phyloP scores from a whole-genome alignment of 2,329 filamentous ascomycete genomes.

The Chrysoporthe austroafricana region DNA sequence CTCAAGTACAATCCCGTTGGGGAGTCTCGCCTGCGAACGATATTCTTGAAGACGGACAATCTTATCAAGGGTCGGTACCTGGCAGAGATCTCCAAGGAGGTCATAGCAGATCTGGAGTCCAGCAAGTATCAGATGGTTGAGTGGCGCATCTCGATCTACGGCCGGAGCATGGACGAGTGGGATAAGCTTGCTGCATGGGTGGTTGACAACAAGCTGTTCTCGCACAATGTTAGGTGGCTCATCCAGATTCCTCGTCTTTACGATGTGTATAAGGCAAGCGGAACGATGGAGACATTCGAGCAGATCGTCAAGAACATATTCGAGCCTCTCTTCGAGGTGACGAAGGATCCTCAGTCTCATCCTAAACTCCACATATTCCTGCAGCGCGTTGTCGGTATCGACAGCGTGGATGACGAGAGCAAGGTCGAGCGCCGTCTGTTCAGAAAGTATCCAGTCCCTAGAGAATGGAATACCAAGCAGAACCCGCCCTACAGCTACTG shows the following conservation, averaged over 20 bases:
- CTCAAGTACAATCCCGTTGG: constrained; percentile 98
- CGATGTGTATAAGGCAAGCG: constrained; percentile 91
- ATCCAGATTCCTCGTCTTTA: constrained; percentile 94
- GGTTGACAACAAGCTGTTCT: constrained; percentile 96
- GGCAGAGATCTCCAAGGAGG: constrained; percentile 96
- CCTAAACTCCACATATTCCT: constrained; percentile 94
- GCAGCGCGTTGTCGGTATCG: constrained; percentile 93
- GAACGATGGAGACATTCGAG: constrained; percentile 86
- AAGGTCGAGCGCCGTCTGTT: constrained; percentile 94
- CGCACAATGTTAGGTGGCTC: constrained; percentile 95
- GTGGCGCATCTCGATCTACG: constrained; percentile 98
- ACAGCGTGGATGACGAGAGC: constrained; percentile 97
- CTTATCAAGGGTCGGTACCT: constrained; percentile 94
- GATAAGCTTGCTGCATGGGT: constrained; percentile 98
- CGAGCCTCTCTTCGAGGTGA: constrained; percentile 92
- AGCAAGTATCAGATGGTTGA: constrained; percentile 99
- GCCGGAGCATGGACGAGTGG: constrained; percentile 91
- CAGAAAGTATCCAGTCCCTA: constrained; percentile 91
- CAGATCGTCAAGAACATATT: constrained; percentile 91
- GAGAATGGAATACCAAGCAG: constrained; percentile 86
- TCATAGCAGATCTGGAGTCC: constrained; percentile 94
- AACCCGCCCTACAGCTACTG: constrained; percentile 99
- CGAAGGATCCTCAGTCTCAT: constrained; percentile 81
- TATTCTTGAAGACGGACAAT: constrained; percentile 98
- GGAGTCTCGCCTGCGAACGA: constrained; percentile 93